Evolutionary conservation across 179 eudicot species (phyloP), one percentile per base, ranked within the genome.

Genomic region (Sideroxylon spinosum): DNA sequence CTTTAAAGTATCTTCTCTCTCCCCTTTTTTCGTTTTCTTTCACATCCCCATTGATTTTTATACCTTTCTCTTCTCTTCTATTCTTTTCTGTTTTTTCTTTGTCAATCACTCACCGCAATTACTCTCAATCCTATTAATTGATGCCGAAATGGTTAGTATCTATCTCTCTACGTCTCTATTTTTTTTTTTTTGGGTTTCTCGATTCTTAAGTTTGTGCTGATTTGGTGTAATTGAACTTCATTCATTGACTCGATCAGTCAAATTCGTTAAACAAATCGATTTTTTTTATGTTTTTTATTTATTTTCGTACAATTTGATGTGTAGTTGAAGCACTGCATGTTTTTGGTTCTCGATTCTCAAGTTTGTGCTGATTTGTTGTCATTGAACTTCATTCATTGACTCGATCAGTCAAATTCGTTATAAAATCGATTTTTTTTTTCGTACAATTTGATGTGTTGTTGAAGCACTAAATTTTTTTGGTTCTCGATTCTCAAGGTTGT

Each of bases 71-170:
- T 14, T 20, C 29, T 14, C 7, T 8, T 22, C 22, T 19, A 3
- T 32, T 55, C 59, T 37, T 17, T 16, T 19, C 17, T 29, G 61
- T 52, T 0, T 52, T 0, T 6, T 37, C 44, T 37, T 0, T 37
- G 44, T 37, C 1, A 37, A 37, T 32, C 65, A 55, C 29, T 75
- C 70, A 44, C 14, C 6, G 19, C 68, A 74, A 29, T 73, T 13
- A n/a, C 3, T 19, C 32, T 12, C 12, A 3, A 22, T 13, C 25
- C 73, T 48, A n/a, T 48, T 69, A 29, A n/a, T 0, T 20, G 20
- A 6, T 49, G 5, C 23, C 9, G 11, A 48, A 63, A 75, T 63
- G 78, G 78, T 76, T 11, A 65, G 72, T 76, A 11, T 75, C 25
- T 5, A 8, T 19, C 6, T n/a, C 14, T 19, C 28, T 3, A 19